These are phyloP conservation scores for Suhomyces guaymorum DNA, from an alignment of 1,139 yeast species.

Conservation along the genomic window DNA sequence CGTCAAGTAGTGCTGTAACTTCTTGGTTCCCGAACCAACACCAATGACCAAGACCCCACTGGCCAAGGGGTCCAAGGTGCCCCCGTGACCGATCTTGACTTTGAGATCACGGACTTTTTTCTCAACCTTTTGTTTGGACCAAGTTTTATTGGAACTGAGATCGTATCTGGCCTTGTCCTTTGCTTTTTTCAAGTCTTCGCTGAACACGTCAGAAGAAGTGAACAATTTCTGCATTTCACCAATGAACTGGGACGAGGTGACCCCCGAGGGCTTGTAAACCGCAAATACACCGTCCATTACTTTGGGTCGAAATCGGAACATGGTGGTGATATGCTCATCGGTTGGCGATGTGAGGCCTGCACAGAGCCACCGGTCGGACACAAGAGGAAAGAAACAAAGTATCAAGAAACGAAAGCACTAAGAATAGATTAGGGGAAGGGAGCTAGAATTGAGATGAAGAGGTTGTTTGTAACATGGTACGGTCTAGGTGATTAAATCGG, in stretches of 20 bases:
- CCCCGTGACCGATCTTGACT: slow-evolving; percentile 96
- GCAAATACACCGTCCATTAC: slow-evolving; percentile 89
- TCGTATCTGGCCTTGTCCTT: slow-evolving; percentile 32
- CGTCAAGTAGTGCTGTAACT: slow-evolving; percentile 65
- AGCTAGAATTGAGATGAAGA: too few species aligned
- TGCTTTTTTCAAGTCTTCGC: slow-evolving; percentile 50
- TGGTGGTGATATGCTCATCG: slow-evolving; percentile 5
- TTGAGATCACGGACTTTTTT: slow-evolving; percentile 54
- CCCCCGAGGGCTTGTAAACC: slow-evolving; percentile 85
- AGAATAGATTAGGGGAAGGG: too few species aligned
- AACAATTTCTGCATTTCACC: slow-evolving; percentile 63
- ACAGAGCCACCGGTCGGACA: not conserved
- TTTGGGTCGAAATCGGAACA: slow-evolving; percentile 13
- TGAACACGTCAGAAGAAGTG: slow-evolving; percentile 60
- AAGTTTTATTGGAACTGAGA: slow-evolving; percentile 49
- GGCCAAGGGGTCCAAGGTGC: slow-evolving; percentile 94
- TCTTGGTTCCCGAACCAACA: slow-evolving; percentile 85
- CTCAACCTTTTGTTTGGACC: slow-evolving; percentile 44
- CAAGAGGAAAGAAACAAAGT: not conserved
- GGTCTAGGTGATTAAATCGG: too few species aligned
- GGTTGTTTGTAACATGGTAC: too few species aligned
- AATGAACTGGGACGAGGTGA: slow-evolving; percentile 75
- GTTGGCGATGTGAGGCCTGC: slow-evolving; percentile 1
- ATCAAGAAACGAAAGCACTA: too few species aligned
- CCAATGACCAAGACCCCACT: slow-evolving; percentile 92